Conservation (phyloP, 2,329 filamentous ascomycete genomes). For the Nigrospora sphaerica region DNA sequence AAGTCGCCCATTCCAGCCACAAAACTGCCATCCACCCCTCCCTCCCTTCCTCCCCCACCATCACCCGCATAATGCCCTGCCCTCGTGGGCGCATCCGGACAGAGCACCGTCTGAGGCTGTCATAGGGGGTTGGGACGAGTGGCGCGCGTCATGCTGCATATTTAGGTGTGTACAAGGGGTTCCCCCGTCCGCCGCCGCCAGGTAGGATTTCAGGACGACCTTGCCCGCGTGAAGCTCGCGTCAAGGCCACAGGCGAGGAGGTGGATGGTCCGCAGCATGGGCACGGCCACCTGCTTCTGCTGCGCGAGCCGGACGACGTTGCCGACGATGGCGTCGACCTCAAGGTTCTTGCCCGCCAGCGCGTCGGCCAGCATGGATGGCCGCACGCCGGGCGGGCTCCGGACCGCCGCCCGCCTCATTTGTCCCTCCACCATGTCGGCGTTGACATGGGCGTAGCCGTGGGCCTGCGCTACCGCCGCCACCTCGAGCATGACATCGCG, state of each 20-base stretch:
- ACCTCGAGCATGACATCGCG: constrained; percentile 26
- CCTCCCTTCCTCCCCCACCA: too few species aligned
- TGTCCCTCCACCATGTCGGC: constrained; percentile 21
- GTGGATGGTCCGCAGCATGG: constrained; percentile 30
- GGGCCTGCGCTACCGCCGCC: constrained; percentile 21
- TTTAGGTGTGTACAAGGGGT: too few species aligned
- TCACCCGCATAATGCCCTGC: too few species aligned
- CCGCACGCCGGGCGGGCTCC: constrained; percentile 18
- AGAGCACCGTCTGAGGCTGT: too few species aligned
- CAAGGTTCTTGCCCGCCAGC: constrained; percentile 15
- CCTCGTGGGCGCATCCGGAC: too few species aligned
- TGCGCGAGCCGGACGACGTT: constrained; percentile 19
- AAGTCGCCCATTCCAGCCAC: too few species aligned
- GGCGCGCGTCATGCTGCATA: too few species aligned
- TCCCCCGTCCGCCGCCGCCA: too few species aligned
- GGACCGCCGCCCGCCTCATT: constrained; percentile 11
- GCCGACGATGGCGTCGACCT: constrained; percentile 26
- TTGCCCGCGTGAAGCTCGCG: constrained; percentile 11
- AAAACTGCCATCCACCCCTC: too few species aligned
- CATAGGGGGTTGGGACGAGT: too few species aligned
- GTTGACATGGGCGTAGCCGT: constrained; percentile 19
- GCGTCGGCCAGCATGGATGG: constrained; percentile 25
- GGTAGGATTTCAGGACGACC: neutral
- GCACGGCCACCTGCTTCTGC: constrained; percentile 16
- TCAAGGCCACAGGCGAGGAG: constrained; percentile 27